Base-by-base conservation (phyloP, 1,284 basidiomycete genomes). In the Puccinia polysora region DNA sequence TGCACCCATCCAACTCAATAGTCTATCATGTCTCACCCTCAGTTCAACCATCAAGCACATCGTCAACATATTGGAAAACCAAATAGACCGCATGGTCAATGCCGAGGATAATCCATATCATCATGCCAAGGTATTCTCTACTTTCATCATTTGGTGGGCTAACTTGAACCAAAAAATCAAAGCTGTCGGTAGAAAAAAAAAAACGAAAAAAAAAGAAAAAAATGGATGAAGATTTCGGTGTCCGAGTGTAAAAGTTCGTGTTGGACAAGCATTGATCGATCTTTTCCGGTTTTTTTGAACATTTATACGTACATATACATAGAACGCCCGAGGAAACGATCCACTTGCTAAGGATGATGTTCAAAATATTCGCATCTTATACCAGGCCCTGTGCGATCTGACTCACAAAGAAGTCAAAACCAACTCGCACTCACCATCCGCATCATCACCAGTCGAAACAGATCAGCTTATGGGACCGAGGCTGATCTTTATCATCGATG, bases 1-100 rank as follows among this genome's bases (percentile, higher is more conserved):
- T n/a, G 30, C 53, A 20, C 63, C 63, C 23, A 55, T 65, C 18
- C 63, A 65, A 65, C 63, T 65, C 50, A 55, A 52, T 49, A 65
- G 63, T 52, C 63, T 45, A 18, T 52, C 63, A 15, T 65, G 63
- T 23, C 52, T 65, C 20, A 65, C 63, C 38, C 25, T 65, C 18
- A 55, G 63, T 34, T 65, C 49, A 23, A 65, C 63, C 6, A 65
- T 65, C 63, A 65, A 53, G 23, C 40, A 45, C 25, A 65, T 65
- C 36, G 63, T 65, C 38, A 55, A 52, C 47, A 36, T 14, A 38
- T 43, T 65, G 30, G 63, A 65, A 20, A 53, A 18, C 50, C 32
- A 49, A 25, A 38, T 65, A 15, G 52, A 65, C 15, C 15, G 23
- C 20, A 50, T 65, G 38, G 47, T 15, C 15, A 15, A 28, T 34